Evolutionary conservation across 371 early-diverging fungal species (phyloP).

Genomic region (Apophysomyces sp.): DNA sequence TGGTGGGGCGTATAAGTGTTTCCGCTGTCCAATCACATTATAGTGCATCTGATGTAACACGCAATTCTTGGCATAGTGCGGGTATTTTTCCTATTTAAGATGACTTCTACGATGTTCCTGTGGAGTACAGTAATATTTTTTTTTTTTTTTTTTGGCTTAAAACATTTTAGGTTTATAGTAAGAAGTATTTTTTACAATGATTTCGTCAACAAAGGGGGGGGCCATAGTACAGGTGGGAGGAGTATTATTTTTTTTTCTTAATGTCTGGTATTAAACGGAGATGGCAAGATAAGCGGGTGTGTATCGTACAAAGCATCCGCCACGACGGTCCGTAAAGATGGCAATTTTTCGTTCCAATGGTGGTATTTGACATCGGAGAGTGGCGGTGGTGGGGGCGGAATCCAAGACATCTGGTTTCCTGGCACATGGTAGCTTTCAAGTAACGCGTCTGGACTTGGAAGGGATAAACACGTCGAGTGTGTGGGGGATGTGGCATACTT

Average conservation of each 20-base stretch:
- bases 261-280: not conserved
- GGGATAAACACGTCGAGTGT: not conserved
- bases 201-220: not conserved
- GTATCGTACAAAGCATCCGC: not conserved
- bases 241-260: not conserved
- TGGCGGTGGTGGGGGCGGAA: not conserved
- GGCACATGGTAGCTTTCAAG: not conserved
- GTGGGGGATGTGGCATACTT: not conserved
- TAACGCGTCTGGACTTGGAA: not conserved
- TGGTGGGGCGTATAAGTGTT: too few relatives aligned
- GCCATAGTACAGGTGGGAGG: not conserved
- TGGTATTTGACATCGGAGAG: not conserved
- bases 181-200: too few relatives aligned
- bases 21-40: too few relatives aligned
- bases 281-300: not conserved
- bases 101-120: too few relatives aligned
- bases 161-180: too few relatives aligned
- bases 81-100: too few relatives aligned
- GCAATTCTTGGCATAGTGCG: too few relatives aligned
- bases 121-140: too few relatives aligned
- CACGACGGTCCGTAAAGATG: not conserved
- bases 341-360: not conserved
- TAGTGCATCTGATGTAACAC: too few relatives aligned
- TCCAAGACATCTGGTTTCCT: not conserved
- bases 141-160: too few relatives aligned